Evolutionary conservation across 192 early-diverging fungal species (phyloP).

Genomic region (Dispira parvispora): DNA sequence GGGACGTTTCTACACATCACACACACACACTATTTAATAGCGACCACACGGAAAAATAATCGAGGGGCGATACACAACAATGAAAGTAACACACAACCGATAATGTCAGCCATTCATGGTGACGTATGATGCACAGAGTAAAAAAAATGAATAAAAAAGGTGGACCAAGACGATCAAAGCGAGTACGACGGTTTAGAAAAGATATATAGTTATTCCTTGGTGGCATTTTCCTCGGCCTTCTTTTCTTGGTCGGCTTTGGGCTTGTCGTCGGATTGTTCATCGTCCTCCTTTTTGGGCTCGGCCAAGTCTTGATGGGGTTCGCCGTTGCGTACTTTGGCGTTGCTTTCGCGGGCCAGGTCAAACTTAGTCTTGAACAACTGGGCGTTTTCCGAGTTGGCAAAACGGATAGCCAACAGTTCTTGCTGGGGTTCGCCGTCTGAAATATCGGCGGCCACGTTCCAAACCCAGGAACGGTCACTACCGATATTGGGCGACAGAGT

Average conservation of each 20-base stretch:
- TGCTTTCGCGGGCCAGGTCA: slow-evolving; percentile 45
- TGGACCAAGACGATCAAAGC: too few species aligned
- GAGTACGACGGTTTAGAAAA: too few species aligned
- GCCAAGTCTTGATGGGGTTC: neutral
- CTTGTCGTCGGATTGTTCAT: slow-evolving; percentile 2
- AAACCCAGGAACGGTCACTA: slow-evolving; percentile 98
- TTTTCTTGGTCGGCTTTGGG: neutral
- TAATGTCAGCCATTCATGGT: too few species aligned
- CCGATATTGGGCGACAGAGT: slow-evolving; percentile 85
- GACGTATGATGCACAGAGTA: too few species aligned
- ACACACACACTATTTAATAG: too few species aligned
- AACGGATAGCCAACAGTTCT: slow-evolving; percentile 87
- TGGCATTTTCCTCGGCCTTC: neutral
- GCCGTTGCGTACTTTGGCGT: slow-evolving; percentile 23
- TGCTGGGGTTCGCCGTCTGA: slow-evolving; percentile 73
- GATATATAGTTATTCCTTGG: neutral
- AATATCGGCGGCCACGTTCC: slow-evolving; percentile 75
- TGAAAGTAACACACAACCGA: too few species aligned
- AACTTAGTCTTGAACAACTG: slow-evolving; percentile 83
- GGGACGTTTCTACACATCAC: too few species aligned
- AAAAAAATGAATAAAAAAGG: too few species aligned
- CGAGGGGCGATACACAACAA: too few species aligned
- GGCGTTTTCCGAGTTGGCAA: slow-evolving; percentile 91
- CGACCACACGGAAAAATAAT: too few species aligned
- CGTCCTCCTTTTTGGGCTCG: slow-evolving; percentile 7